Percentiles rank a stretch among this genome's conserved stretches.
phyloP scores from a whole-genome alignment of 2,329 filamentous ascomycete genomes.

The Nothophaeocryptopus gaeumannii region DNA sequence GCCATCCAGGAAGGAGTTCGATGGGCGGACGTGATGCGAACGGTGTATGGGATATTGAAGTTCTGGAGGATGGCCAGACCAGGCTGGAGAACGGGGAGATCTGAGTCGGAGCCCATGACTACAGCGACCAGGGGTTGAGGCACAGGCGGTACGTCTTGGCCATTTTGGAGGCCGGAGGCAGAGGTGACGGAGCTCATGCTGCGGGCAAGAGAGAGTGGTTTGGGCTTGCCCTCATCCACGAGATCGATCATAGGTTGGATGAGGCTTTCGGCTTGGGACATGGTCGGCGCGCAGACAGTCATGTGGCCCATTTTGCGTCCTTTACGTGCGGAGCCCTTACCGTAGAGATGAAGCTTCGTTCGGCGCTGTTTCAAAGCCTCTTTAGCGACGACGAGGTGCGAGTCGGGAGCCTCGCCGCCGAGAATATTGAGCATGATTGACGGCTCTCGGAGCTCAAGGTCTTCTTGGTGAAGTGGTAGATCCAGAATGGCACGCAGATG shows the following conservation, averaged over 20 bases:
- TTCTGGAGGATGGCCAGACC: slow-evolving; percentile 64
- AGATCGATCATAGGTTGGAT: slow-evolving; percentile 68
- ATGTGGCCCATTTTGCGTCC: slow-evolving; percentile 95
- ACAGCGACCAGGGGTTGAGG: slow-evolving; percentile 64
- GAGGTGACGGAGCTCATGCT: slow-evolving; percentile 17
- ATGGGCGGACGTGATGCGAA: slow-evolving; percentile 73
- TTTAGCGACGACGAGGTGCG: slow-evolving; percentile 59
- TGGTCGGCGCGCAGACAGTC: slow-evolving; percentile 69
- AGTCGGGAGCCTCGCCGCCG: slow-evolving; percentile 63
- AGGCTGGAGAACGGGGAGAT: slow-evolving; percentile 64
- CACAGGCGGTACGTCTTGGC: not conserved
- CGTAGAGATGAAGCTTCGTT: slow-evolving; percentile 77
- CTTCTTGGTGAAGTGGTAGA: slow-evolving; percentile 52
- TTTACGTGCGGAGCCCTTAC: slow-evolving; percentile 78
- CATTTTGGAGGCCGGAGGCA: not conserved
- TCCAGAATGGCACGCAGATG: slow-evolving; percentile 82
- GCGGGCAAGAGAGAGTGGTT: slow-evolving; percentile 32
- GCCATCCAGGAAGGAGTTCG: slow-evolving; percentile 50
- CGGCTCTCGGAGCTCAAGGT: slow-evolving; percentile 58
- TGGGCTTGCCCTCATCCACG: slow-evolving; percentile 57
- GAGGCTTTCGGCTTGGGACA: slow-evolving; percentile 65
- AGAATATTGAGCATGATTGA: slow-evolving; percentile 80
- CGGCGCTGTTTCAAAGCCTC: slow-evolving; percentile 57
- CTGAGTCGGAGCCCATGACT: slow-evolving; percentile 81
- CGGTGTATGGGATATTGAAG: slow-evolving; percentile 70